These are phyloP conservation scores for Pseudopediastrum boryanum DNA, from an alignment of 139 green algal genomes.

Conservation along the genomic window DNA sequence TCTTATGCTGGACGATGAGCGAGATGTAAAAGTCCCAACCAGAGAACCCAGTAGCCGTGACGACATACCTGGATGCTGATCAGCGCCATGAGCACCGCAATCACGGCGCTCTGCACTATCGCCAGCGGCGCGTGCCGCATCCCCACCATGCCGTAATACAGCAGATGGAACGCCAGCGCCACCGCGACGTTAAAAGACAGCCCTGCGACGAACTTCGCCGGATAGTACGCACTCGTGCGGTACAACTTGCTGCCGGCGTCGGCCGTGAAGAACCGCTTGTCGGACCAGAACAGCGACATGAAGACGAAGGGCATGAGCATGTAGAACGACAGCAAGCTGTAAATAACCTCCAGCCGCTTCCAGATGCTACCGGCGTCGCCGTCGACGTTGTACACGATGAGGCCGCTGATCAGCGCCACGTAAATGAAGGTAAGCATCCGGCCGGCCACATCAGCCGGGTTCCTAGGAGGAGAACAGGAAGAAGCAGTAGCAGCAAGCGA, in stretches of 20 bases:
- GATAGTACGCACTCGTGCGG: slow-evolving; percentile 50
- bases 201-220: slow-evolving; percentile 27
- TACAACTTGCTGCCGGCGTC: slow-evolving; percentile 49
- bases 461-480: slow-evolving; percentile 25
- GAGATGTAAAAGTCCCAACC: background rate
- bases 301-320: slow-evolving; percentile 56
- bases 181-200: slow-evolving; percentile 36
- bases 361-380: slow-evolving; percentile 17
- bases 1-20: background rate
- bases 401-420: slow-evolving; percentile 46
- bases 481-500: background rate
- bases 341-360: slow-evolving; percentile 32
- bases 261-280: slow-evolving; percentile 51
- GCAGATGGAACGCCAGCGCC: slow-evolving; percentile 28
- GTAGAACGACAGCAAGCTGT: slow-evolving; percentile 43
- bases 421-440: slow-evolving; percentile 54
- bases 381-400: slow-evolving; percentile 44
- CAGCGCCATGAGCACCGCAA: slow-evolving; percentile 38
- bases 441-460: slow-evolving; percentile 52
- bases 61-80: slow-evolving; percentile 46
- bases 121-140: slow-evolving; percentile 30
- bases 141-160: slow-evolving; percentile 62
- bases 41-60: background rate
- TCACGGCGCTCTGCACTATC: slow-evolving; percentile 30
- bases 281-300: slow-evolving; percentile 51